A percentile compares a stretch with the other conserved stretches of the same genome.
phyloP scores from a whole-genome alignment of 177 flowering plant species.

The Telopea speciosissima region DNA sequence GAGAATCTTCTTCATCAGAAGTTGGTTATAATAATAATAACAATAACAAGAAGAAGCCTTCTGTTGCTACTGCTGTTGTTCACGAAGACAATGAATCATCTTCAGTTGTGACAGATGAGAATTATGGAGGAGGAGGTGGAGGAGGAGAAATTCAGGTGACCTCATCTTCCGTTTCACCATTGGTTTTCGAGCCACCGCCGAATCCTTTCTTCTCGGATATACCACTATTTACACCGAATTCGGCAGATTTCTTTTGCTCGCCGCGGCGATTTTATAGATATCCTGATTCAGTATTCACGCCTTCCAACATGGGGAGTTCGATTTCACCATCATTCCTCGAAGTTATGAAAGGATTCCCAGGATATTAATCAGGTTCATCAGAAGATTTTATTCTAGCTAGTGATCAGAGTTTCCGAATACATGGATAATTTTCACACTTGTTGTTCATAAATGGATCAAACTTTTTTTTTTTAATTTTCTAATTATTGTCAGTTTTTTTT shows the following conservation, averaged over 20 bases:
- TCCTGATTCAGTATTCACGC: conserved; percentile 23
- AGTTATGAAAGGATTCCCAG: conserved; percentile 17
- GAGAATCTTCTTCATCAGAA: too few relatives aligned
- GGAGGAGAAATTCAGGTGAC: conserved; percentile 21
- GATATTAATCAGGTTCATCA: too few relatives aligned
- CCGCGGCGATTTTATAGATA: conserved; percentile 26
- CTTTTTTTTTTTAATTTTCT: too few relatives aligned
- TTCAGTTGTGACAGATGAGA: conserved; percentile 43
- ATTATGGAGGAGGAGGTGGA: conserved; percentile 17
- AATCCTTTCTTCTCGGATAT: conserved; percentile 24
- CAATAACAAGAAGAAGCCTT: background rate
- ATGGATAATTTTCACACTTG: too few relatives aligned
- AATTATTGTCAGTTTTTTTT: too few relatives aligned
- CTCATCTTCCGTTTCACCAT: conserved; percentile 29
- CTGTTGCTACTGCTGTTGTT: too few relatives aligned
- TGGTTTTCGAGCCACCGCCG: conserved; percentile 15
- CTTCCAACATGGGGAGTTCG: conserved; percentile 19
- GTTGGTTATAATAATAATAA: background rate
- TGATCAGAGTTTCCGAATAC: too few relatives aligned
- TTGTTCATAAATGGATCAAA: too few relatives aligned
- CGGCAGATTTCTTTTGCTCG: conserved; percentile 30
- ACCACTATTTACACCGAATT: conserved; percentile 33
- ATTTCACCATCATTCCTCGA: conserved; percentile 29
- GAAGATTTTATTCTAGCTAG: too few relatives aligned
- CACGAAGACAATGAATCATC: conserved; percentile 36